Percentiles rank a stretch among this genome's conserved stretches.
phyloP scores from a whole-genome alignment of 2,329 filamentous ascomycete genomes.

The Teratosphaeria pseudoeucalypti region DNA sequence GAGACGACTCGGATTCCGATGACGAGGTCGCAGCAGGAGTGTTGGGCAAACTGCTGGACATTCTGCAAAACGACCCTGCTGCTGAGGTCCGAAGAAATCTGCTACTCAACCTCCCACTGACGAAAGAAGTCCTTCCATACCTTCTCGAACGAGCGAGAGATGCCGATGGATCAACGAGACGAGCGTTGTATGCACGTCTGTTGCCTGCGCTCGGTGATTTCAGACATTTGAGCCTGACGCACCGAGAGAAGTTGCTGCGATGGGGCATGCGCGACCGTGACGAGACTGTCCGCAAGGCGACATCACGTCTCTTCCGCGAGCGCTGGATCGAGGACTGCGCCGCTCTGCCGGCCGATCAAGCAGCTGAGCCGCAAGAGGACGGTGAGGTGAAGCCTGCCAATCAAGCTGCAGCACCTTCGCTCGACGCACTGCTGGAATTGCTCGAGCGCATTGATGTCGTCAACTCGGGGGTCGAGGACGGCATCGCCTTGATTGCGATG shows the following conservation, averaged over 20 bases:
- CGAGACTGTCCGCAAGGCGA: slow-evolving; percentile 85
- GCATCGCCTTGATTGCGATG: slow-evolving; percentile 90
- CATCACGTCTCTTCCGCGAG: slow-evolving; percentile 80
- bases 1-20: slow-evolving; percentile 61
- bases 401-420: slow-evolving; percentile 51
- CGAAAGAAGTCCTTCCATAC: slow-evolving; percentile 71
- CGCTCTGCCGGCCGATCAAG: slow-evolving; percentile 50
- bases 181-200: slow-evolving; percentile 77
- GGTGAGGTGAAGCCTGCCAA: slow-evolving; percentile 37
- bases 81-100: slow-evolving; percentile 85
- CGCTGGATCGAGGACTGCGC: slow-evolving; percentile 98
- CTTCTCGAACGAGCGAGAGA: slow-evolving; percentile 86
- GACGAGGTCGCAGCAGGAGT: slow-evolving; percentile 58
- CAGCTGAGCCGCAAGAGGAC: slow-evolving; percentile 43
- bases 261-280: slow-evolving; percentile 94
- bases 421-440: slow-evolving; percentile 79
- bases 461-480: slow-evolving; percentile 79
- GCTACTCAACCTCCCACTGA: slow-evolving; percentile 79
- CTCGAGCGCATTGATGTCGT: slow-evolving; percentile 89
- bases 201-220: slow-evolving; percentile 88
- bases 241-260: slow-evolving; percentile 87
- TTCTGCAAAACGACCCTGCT: slow-evolving; percentile 86
- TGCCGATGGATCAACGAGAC: slow-evolving; percentile 70
- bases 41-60: slow-evolving; percentile 72
- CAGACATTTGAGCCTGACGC: slow-evolving; percentile 79